phyloP scores from a whole-genome alignment of 1,284 basidiomycete genomes.

The Fomitopsis palustris region DNA sequence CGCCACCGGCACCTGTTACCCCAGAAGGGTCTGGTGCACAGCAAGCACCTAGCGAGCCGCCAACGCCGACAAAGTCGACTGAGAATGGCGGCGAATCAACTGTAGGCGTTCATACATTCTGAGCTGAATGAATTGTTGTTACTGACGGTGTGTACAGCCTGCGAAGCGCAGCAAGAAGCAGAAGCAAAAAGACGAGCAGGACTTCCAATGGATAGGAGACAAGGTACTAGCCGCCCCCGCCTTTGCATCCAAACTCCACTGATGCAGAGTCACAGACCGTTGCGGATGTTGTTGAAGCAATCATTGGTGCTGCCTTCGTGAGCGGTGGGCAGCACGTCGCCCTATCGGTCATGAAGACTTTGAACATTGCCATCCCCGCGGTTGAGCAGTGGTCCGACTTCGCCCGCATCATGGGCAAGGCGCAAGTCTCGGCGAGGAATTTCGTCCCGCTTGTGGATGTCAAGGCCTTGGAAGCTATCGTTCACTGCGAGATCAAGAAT shows the following conservation, averaged over 20 bases:
- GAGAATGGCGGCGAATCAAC: not conserved
- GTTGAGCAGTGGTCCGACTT: constrained; percentile 72
- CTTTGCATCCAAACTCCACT: constrained; percentile 5
- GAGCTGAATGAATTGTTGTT: not conserved
- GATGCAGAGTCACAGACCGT: constrained; percentile 46
- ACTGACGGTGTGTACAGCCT: not conserved
- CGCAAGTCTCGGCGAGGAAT: constrained; percentile 30
- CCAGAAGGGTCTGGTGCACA: no score
- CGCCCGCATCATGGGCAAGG: constrained; percentile 42
- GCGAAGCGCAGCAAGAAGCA: constrained; percentile 36
- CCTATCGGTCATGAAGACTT: constrained; percentile 55
- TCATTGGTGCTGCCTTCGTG: constrained; percentile 76
- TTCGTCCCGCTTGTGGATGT: constrained; percentile 36
- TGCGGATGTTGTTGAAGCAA: constrained; percentile 78
- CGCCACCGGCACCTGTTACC: not conserved
- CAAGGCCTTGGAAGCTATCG: constrained; percentile 55
- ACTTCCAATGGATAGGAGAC: constrained; percentile 65
- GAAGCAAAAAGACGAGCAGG: constrained; percentile 42
- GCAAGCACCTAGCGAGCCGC: not conserved
- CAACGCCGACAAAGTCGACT: not conserved
- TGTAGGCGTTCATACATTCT: not conserved
- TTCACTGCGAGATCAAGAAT: constrained; percentile 56
- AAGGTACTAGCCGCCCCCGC: constrained; percentile 45
- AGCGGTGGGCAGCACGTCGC: constrained; percentile 64
- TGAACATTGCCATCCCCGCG: constrained; percentile 58